Evolutionary conservation across 2,329 filamentous ascomycete species (phyloP).

Genomic region (Chaetomiaceae sp.): DNA sequence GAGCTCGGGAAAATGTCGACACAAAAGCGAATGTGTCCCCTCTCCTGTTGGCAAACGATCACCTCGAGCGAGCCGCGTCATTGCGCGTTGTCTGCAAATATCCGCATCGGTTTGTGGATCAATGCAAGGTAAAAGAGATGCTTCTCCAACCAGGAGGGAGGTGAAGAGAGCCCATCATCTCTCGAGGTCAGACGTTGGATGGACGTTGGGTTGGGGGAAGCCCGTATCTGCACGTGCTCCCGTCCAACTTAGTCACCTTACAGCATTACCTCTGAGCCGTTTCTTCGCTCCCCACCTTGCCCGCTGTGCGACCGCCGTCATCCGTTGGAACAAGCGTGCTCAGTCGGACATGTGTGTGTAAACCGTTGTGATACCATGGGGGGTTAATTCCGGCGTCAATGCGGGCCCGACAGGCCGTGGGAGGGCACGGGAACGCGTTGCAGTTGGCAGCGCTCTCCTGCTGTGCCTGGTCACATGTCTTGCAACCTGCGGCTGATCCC

Average conservation of each 20-base stretch:
- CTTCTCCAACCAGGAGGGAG: neutral
- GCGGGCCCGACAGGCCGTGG: neutral
- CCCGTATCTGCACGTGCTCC: slow-evolving; percentile 2
- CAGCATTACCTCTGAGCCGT: no score
- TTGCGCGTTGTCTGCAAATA: no score
- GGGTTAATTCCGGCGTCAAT: slow-evolving; percentile 15
- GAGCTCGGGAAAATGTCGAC: no score
- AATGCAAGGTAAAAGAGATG: neutral
- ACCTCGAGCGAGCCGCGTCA: no score
- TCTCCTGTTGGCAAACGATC: no score
- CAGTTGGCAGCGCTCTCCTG: no score
- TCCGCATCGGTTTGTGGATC: no score
- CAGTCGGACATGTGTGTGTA: neutral
- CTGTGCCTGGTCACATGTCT: neutral
- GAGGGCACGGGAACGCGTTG: neutral
- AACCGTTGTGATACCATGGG: neutral
- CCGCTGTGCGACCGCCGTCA: neutral
- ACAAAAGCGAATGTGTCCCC: no score
- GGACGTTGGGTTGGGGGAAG: slow-evolving; percentile 16
- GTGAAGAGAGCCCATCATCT: no score
- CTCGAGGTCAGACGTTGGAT: neutral
- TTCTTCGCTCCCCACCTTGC: neutral
- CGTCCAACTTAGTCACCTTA: neutral
- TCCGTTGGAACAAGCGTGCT: neutral
- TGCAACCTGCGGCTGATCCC: neutral